phyloP scores from a whole-genome alignment of 2,329 filamentous ascomycete genomes.

The Huntiella abstrusa region DNA sequence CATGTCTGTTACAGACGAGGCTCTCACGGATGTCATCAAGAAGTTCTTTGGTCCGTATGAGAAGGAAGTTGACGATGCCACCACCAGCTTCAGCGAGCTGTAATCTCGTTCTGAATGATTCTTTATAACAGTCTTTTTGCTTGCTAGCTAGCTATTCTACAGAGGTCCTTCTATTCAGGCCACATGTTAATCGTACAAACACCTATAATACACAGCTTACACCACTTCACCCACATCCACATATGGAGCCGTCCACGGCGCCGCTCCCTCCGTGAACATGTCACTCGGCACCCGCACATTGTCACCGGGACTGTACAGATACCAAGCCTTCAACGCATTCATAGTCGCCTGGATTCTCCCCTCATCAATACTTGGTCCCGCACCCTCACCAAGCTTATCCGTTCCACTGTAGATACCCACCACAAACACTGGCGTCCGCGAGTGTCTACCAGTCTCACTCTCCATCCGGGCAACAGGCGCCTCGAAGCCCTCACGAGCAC shows the following conservation, averaged over 20 bases:
- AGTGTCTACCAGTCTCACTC: slow-evolving; percentile 74
- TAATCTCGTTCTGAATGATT: not conserved
- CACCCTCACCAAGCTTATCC: slow-evolving; percentile 85
- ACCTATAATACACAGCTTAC: slow-evolving; percentile 9
- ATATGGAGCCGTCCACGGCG: slow-evolving; percentile 46
- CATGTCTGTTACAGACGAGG: slow-evolving; percentile 56
- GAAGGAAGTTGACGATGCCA: not conserved
- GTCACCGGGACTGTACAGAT: slow-evolving; percentile 68
- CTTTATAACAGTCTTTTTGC: not conserved
- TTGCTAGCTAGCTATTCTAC: slow-evolving; percentile 9
- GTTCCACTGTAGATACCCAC: slow-evolving; percentile 84
- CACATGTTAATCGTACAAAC: slow-evolving; percentile 11
- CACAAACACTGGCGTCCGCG: slow-evolving; percentile 73
- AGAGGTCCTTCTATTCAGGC: slow-evolving; percentile 10
- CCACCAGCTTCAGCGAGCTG: not conserved
- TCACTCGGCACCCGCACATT: slow-evolving; percentile 50
- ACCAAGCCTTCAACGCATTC: slow-evolving; percentile 81
- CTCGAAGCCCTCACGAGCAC: slow-evolving; percentile 77
- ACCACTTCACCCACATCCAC: slow-evolving; percentile 53
- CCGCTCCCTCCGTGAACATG: slow-evolving; percentile 40
- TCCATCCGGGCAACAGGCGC: slow-evolving; percentile 69
- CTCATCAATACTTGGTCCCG: slow-evolving; percentile 57
- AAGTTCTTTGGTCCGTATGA: slow-evolving; percentile 41
- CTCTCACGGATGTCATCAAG: slow-evolving; percentile 45
- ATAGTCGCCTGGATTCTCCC: slow-evolving; percentile 66